Conservation (phyloP, 192 early-diverging fungal species). For the Rhizoclosmatium globosum region DNA sequence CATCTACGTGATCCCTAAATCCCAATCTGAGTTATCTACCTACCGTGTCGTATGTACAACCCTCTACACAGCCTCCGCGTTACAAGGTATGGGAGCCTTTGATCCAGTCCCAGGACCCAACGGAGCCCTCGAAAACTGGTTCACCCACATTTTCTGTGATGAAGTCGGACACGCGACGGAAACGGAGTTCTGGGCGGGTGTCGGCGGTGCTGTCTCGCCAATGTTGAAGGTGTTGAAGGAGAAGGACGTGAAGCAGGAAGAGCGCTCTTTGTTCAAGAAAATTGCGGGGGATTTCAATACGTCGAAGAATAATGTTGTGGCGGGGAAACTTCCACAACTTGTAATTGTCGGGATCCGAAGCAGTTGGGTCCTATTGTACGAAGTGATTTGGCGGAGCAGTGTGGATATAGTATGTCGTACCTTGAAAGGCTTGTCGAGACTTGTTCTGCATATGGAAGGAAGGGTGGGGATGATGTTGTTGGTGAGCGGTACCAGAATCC, state of each 20-base stretch:
- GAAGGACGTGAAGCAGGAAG: neutral
- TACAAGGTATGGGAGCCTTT: constrained; percentile 31
- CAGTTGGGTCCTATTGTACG: constrained; percentile 34
- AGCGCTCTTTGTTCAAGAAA: neutral
- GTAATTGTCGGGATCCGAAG: constrained; percentile 34
- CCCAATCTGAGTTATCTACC: neutral
- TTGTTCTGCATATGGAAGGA: constrained; percentile 1
- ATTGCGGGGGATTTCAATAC: constrained; percentile 1
- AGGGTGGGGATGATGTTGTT: neutral
- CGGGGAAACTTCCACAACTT: constrained; percentile 2
- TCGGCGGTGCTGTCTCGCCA: constrained; percentile 18
- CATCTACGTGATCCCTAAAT: neutral
- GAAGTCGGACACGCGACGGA: constrained; percentile 41
- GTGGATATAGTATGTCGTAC: constrained; percentile 29
- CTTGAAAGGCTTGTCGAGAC: constrained; percentile 16
- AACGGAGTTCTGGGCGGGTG: constrained; percentile 35
- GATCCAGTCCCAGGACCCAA: neutral
- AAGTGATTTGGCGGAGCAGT: constrained; percentile 12
- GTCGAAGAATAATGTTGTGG: too few relatives aligned
- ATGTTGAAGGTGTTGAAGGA: neutral
- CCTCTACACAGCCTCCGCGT: constrained; percentile 7
- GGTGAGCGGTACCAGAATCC: constrained; percentile 18
- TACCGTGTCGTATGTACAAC: constrained; percentile 14
- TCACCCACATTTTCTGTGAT: constrained; percentile 30
- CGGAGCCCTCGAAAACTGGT: neutral